phyloP scores from a whole-genome alignment of 371 early-diverging fungal species.

The Sporodiniella umbellata region DNA sequence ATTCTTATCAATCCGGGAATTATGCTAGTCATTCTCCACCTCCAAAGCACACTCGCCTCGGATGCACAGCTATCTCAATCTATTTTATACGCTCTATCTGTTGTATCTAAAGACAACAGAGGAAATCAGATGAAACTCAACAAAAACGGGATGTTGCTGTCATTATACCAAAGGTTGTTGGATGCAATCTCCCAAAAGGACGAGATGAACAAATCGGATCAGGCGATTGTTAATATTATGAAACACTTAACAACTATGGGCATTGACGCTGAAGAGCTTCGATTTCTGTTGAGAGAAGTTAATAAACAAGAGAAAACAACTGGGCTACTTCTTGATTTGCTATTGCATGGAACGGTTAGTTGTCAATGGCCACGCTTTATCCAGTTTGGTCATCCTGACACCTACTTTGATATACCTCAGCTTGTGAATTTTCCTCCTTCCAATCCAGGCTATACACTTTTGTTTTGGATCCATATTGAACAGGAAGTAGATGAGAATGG shows the following conservation, averaged over 20 bases:
- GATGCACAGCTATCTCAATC: conserved; percentile 40
- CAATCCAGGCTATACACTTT: conserved; percentile 58
- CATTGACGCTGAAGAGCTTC: conserved; percentile 52
- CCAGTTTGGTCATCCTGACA: conserved; percentile 55
- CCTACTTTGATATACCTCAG: conserved; percentile 41
- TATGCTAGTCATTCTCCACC: conserved; percentile 45
- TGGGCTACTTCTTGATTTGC: conserved; percentile 43
- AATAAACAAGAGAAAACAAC: neutral
- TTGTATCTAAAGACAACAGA: conserved; percentile 52
- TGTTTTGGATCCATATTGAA: conserved; percentile 69
- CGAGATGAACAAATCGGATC: conserved; percentile 43
- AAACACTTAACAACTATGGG: conserved; percentile 66
- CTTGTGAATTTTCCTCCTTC: conserved; percentile 50
- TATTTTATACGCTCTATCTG: conserved; percentile 45
- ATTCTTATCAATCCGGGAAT: conserved; percentile 54
- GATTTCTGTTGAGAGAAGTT: conserved; percentile 53
- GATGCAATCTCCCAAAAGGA: conserved; percentile 17
- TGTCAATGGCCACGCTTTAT: conserved; percentile 70
- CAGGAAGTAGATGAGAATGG: conserved; percentile 48
- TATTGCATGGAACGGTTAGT: conserved; percentile 56
- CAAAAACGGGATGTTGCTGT: conserved; percentile 51
- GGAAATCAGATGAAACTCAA: conserved; percentile 66
- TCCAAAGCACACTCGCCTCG: conserved; percentile 38
- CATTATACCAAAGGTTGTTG: conserved; percentile 38
- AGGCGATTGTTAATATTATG: too few relatives aligned